Evolutionary conservation across 768 basidiomycete species (phyloP), one percentile per base, ranked within the genome.

Genomic region (Kwoniella dendrophila): DNA sequence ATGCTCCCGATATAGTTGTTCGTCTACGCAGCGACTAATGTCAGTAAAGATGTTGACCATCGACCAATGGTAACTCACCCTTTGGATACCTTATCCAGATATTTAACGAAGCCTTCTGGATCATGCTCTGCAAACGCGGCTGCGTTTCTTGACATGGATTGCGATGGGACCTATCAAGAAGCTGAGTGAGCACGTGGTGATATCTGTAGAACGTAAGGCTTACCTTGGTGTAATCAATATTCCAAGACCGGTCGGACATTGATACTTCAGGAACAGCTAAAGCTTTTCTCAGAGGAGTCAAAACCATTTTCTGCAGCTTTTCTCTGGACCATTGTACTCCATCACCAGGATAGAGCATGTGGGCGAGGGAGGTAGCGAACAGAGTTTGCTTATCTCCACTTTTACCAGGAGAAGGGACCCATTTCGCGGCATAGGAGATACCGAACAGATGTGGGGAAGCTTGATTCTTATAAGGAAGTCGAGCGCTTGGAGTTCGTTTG

Each of bases 351-450:
- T 83, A 82, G 14, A 90, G 80, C 50, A 86, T 81, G 16, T 84
- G 78, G 14, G 81, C 79, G 44, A 90, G 83, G 36, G 87, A 87
- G 0, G 88, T 86, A 4, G 85, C 75, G 64, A 90, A 85, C 72
- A 87, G 86, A 2, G 86, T 86, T 58, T 82, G 79, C 10, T 84
- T 82, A 68, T 89, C 88, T 57, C 88, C 88, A 3, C 85, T 81
- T 2, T 81, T 79, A 3, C 75, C 81, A 12, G 85, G 85, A 1
- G 84, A 84, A 0, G 88, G 88, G 0, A 87, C 87, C 88, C 88
- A 90, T 74, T 89, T 90, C 1, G 82, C 82, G 0, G 83, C 86
- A 16, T 88, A 82, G 6, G 84, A 84, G 20, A 89, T 78, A 32
- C 81, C 77, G 62, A 77, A 81, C 5, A 82, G 66, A 27, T 62